Base-by-base conservation (phyloP, 148 eudicot species). In the Arctostaphylos glauca region DNA sequence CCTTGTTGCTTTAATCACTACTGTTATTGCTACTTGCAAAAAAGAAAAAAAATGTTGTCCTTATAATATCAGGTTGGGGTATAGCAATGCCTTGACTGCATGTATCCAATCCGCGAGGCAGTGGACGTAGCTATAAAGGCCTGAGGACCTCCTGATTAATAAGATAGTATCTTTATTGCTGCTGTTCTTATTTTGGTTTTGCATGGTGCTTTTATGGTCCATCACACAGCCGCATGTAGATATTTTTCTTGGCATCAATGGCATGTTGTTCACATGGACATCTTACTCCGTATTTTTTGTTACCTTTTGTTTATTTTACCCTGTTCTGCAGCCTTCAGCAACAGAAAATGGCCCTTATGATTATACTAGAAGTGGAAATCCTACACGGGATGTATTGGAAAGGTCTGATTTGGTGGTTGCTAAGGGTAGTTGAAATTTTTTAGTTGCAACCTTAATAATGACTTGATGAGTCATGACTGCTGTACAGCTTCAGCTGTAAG, bases 361-460 rank as follows among this genome's bases (percentile, higher is more conserved):
- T 86, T 97, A 94, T 84, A 97, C 98, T 68, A 90, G 99, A 81
- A 94, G 98, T 88, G 99, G 98, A 73, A 94, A 97, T 91, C 99
- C 99, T 66, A 97, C 99, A 0, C 91, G 99, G 74, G 96, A 94
- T 84, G 91, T 84, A 48, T 84, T 97, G 10, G 97, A 97, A 87
- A 93, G 91, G 99, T 97, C 60, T 78, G 80, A 49, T 79, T 77
- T 83, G 4, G 76, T 43, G 52, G 74, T 21, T 62, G 53, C 46
- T 43, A 7, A 59, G 54, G 50, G 64, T 52, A 83, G 67, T 16
- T 56, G n/a, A 54, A 46, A 49, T 41, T 6, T 8, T 13, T 18
- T 72, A 49, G 55, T 31, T 59, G 47, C 44, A 62, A 13, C 10
- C 43, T 66, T 31, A 16, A 64, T 66, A 66, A 31, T 31, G 71